Base-by-base conservation (phyloP, 1,284 basidiomycete species). In the Leccinum colubrinum region DNA sequence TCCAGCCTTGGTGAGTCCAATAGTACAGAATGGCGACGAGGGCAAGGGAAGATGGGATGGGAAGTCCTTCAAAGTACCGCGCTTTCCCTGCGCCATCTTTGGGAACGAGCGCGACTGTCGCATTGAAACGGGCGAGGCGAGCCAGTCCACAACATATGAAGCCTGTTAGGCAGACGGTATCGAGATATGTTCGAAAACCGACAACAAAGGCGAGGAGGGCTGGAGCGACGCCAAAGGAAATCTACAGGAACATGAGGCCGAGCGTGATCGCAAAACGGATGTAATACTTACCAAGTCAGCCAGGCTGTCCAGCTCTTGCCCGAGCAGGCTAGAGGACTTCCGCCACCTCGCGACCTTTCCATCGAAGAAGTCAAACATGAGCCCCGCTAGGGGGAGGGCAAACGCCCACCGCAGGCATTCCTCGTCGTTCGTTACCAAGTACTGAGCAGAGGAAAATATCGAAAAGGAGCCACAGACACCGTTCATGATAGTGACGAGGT, bases 401-500 rank as follows among this genome's bases (percentile, higher is more conserved):
- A 97, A 86, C 6, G 96, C 97, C 58, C 86, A 85, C 86, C 93
- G 93, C 61, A 98, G 80, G 76, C 89, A 87, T 66, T 86, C 84
- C 63, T 85, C 83, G 75, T 99, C 94, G 66, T 90, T 87, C 30
- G 91, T 91, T 59, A 93, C 71, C 66, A 97, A 83, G 78, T 97
- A 97, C 63, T 90, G 88, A 46, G 91, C 94, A 7, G 94, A 96
- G 41, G 92, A 95, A 76, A 97, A 97, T 67, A 99, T 84, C 48
- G 96, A 98, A 70, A 98, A 91, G 14, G 94, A 94, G 62, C 97
- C 97, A 78, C 97, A 99, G 75, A 99, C 93, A 48, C 97, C 97
- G 74, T 99, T 99, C 90, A 97, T 97, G 67, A 99, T 94, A n/a
- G 97, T 99, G 71, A 99, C 95, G 53, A 97, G 85, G 79, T 99